Conservation (phyloP, 2,329 filamentous ascomycete species). For the Arthroderma sp. region DNA sequence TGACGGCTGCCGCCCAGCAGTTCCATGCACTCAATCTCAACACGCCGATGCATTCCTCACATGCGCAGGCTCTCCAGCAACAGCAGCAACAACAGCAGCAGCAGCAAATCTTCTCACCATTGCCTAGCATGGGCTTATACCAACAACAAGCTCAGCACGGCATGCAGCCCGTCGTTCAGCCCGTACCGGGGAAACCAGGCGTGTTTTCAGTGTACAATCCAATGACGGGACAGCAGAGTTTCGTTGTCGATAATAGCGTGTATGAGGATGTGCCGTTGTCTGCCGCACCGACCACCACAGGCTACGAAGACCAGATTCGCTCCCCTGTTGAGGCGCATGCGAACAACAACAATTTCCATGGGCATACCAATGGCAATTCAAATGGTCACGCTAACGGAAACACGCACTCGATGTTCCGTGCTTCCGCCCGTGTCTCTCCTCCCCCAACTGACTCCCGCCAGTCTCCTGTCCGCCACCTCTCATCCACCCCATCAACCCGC, state of each 20-base stretch:
- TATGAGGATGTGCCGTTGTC: constrained; percentile 34
- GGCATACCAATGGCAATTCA: neutral
- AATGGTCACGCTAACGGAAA: neutral
- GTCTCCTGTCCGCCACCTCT: constrained; percentile 44
- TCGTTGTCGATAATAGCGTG: constrained; percentile 59
- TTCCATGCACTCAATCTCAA: constrained; percentile 65
- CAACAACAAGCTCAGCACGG: constrained; percentile 56
- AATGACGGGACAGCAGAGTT: constrained; percentile 69
- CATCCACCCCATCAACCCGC: constrained; percentile 21
- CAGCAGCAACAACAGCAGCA: constrained; percentile 23
- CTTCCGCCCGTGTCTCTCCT: constrained; percentile 69
- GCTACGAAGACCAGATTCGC: neutral
- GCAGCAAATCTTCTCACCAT: constrained; percentile 39
- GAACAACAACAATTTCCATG: constrained; percentile 39
- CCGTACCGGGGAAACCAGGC: constrained; percentile 57
- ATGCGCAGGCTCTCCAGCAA: constrained; percentile 14
- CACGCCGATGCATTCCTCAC: constrained; percentile 21
- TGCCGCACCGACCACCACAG: constrained; percentile 5
- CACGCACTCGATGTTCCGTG: constrained; percentile 18
- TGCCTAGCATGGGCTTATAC: constrained; percentile 45
- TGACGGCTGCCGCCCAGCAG: constrained; percentile 73
- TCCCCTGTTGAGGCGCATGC: constrained; percentile 30
- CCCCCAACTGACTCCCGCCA: constrained; percentile 56
- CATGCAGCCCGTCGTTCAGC: constrained; percentile 51
- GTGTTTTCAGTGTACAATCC: constrained; percentile 77